Evolutionary conservation across 2,329 filamentous ascomycete species (phyloP).

Genomic region (Stachybotrys echinatus): DNA sequence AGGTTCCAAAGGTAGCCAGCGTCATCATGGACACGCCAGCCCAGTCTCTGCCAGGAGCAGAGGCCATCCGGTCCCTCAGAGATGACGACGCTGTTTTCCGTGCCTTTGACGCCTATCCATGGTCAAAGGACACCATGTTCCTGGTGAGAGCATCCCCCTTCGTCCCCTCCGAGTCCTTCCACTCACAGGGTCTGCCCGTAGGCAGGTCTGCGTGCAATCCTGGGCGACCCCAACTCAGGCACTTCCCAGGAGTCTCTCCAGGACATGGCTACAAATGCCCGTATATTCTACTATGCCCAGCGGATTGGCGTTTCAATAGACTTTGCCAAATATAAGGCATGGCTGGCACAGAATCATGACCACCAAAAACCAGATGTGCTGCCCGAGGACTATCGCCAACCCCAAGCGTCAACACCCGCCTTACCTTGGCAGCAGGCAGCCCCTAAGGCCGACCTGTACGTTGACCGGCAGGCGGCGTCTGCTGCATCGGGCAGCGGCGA

Average conservation of each 20-base stretch:
- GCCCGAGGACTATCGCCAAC: constrained; percentile 23
- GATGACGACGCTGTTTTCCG: constrained; percentile 43
- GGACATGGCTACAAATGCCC: constrained; percentile 60
- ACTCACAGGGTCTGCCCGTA: too few relatives aligned
- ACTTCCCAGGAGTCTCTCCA: constrained; percentile 43
- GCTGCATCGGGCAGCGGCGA: constrained; percentile 27
- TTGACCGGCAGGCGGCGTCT: constrained; percentile 28
- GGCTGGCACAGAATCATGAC: constrained; percentile 39
- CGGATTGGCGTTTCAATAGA: constrained; percentile 51
- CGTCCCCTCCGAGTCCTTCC: too few relatives aligned
- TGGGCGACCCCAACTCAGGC: constrained; percentile 44
- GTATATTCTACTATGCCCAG: constrained; percentile 60
- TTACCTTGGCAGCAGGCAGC: constrained; percentile 45
- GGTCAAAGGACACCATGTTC: constrained; percentile 63
- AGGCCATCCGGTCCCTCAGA: constrained; percentile 32
- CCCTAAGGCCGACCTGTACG: constrained; percentile 39
- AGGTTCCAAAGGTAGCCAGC: neutral
- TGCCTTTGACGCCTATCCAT: constrained; percentile 61
- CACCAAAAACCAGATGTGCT: constrained; percentile 29
- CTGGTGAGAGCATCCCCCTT: constrained; percentile 39
- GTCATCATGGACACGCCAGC: constrained; percentile 9
- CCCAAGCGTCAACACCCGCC: constrained; percentile 5
- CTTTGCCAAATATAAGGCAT: constrained; percentile 62
- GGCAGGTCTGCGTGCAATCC: constrained; percentile 59
- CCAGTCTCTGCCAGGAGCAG: constrained; percentile 22